Base-by-base conservation (phyloP, 208 protist genomes). In the Naegleria fowleri region DNA sequence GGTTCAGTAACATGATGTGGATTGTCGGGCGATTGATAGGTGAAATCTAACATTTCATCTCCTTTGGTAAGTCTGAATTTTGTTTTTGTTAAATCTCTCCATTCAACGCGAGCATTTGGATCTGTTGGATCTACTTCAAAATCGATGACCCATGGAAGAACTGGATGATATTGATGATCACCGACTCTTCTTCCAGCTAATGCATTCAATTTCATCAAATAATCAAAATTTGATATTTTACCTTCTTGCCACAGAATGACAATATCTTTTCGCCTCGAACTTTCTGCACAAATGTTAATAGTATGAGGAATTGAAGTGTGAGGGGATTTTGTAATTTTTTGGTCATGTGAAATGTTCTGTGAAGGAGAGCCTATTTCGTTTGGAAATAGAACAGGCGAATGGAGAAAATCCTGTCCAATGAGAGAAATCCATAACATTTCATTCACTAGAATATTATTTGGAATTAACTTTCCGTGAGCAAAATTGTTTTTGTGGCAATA, bases 181-280 rank as follows among this genome's bases (percentile, higher is more conserved):
- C 87, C 87, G 2, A 41, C 0, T 41, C 87, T 39, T 51, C 96
- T 92, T 41, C 96, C 96, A 43, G 93, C 95, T 4, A 93, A 48
- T 84, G 92, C 91, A 90, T 98, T 98, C 0, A 97, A 90, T 79
- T 93, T 94, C 92, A 97, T 94, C 36, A 98, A 90, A 85, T 97
- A 97, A 33, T 97, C 94, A 90, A 94, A 98, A 91, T 98, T 98
- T 51, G 93, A 94, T 3, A 98, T 92, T 38, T 94, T 90, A 19
- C 48, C 36, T 9, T 40, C 41, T 29, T 58, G 41, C 86, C 86
- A 89, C 41, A 48, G n/a, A 33, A 79, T 11, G 9, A 79, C 67
- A 36, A 79, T 25, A 36, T 79, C 67, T 79, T 79, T 79, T 11
- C 6, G 7, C 36, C 29, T 79, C 13, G 25, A n/a, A 79, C 9